Conservation (phyloP, 2,329 filamentous ascomycete genomes). For the Pestalotiopsis sp. region DNA sequence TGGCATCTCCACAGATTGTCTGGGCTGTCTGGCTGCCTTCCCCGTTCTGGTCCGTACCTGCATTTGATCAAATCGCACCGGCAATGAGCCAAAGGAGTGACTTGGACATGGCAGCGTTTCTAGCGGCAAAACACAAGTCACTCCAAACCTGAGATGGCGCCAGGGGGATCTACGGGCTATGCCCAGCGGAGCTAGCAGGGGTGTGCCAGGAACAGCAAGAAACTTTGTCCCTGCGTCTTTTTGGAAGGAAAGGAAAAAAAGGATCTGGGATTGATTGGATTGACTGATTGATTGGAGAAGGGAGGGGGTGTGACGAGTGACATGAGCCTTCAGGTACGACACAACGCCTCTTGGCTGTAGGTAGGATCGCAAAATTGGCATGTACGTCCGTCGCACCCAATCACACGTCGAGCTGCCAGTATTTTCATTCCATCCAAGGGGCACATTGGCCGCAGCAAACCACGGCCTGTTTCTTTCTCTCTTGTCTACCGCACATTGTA, state of each 20-base stretch:
- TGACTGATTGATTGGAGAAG: neutral
- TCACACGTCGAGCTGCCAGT: neutral
- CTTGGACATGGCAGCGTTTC: neutral
- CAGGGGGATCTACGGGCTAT: conserved; percentile 15
- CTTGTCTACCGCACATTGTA: neutral
- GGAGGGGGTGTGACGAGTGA: neutral
- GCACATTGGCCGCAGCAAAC: neutral
- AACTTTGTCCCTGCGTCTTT: neutral
- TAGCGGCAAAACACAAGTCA: neutral
- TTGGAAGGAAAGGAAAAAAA: neutral
- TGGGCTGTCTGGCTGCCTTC: neutral
- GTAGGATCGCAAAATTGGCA: neutral
- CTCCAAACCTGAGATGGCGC: conserved; percentile 11
- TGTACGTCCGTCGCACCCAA: neutral
- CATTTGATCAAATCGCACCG: neutral
- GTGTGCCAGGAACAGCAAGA: neutral
- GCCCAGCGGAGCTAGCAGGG: neutral
- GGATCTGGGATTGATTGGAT: neutral
- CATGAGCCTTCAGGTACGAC: neutral
- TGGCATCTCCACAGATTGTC: conserved; percentile 12
- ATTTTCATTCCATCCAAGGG: neutral
- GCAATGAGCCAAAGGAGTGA: conserved; percentile 8
- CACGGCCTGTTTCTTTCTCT: neutral
- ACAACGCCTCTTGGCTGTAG: neutral
- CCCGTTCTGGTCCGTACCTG: neutral